Evolutionary conservation across 2,329 filamentous ascomycete species (phyloP).

Genomic region (Trichoderma sp.): DNA sequence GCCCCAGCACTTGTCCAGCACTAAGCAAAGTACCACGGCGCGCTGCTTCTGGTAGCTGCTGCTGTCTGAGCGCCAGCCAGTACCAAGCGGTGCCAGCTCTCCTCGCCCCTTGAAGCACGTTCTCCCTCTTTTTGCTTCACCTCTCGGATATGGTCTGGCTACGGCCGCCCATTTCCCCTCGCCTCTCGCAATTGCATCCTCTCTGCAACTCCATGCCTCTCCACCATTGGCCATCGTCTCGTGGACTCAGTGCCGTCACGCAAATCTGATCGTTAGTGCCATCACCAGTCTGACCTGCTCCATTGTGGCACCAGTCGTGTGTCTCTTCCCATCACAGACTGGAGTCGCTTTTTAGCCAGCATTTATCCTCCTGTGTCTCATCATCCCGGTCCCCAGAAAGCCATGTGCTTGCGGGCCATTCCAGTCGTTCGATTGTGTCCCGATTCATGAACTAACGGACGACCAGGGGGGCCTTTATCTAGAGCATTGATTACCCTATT

Average conservation of each 20-base stretch:
- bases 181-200: background rate
- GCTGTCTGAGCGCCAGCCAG: background rate
- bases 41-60: background rate
- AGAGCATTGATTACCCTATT: conserved; percentile 12
- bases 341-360: background rate
- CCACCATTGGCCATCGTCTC: background rate
- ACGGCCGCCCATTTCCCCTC: background rate
- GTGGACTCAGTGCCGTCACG: background rate
- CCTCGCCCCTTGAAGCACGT: background rate
- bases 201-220: background rate
- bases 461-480: conserved; percentile 11
- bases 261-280: conserved; percentile 3
- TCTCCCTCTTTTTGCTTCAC: background rate
- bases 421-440: conserved; percentile 15
- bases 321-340: background rate
- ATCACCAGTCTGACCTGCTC: background rate
- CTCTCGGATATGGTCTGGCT: background rate
- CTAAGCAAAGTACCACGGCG: conserved; percentile 4
- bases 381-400: conserved; percentile 9
- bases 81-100: background rate
- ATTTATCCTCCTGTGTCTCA: conserved; percentile 10
- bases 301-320: background rate
- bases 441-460: conserved; percentile 14
- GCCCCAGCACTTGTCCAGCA: background rate
- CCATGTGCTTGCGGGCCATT: conserved; percentile 19